Conservation (phyloP, 2,329 filamentous ascomycete species). For the Fusarium graminum region DNA sequence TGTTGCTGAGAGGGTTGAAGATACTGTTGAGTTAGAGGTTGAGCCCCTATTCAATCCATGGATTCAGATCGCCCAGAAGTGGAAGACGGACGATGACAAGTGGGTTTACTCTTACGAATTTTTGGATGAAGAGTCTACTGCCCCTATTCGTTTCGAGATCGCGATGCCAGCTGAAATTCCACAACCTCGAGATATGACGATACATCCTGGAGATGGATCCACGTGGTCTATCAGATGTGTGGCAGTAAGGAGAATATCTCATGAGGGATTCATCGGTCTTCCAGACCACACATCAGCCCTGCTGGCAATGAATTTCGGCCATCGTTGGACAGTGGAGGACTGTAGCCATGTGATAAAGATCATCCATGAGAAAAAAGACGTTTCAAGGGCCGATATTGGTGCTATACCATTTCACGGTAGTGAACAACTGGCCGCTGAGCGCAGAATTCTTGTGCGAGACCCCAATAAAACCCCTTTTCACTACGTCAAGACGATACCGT, state of each 20-base stretch:
- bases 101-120: slow-evolving; percentile 53
- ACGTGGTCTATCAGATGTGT: slow-evolving; percentile 53
- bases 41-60: slow-evolving; percentile 62
- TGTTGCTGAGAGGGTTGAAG: slow-evolving; percentile 55
- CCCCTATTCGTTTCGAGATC: slow-evolving; percentile 57
- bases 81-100: slow-evolving; percentile 50
- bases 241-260: slow-evolving; percentile 32
- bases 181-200: slow-evolving; percentile 52
- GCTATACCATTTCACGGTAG: slow-evolving; percentile 45
- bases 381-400: slow-evolving; percentile 53
- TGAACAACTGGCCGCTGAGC: slow-evolving; percentile 37
- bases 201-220: slow-evolving; percentile 57
- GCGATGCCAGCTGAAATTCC: slow-evolving; percentile 60
- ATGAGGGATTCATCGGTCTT: slow-evolving; percentile 27
- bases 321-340: slow-evolving; percentile 60
- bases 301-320: slow-evolving; percentile 61
- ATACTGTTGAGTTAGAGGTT: slow-evolving; percentile 54
- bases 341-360: slow-evolving; percentile 61
- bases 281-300: slow-evolving; percentile 62
- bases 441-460: slow-evolving; percentile 59
- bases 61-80: slow-evolving; percentile 58
- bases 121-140: slow-evolving; percentile 50
- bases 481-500: slow-evolving; percentile 57
- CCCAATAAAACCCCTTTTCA: slow-evolving; percentile 54
- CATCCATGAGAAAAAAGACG: slow-evolving; percentile 40